phyloP scores from a whole-genome alignment of 257 asterid genomes.

The Fraxinus cuspidata region DNA sequence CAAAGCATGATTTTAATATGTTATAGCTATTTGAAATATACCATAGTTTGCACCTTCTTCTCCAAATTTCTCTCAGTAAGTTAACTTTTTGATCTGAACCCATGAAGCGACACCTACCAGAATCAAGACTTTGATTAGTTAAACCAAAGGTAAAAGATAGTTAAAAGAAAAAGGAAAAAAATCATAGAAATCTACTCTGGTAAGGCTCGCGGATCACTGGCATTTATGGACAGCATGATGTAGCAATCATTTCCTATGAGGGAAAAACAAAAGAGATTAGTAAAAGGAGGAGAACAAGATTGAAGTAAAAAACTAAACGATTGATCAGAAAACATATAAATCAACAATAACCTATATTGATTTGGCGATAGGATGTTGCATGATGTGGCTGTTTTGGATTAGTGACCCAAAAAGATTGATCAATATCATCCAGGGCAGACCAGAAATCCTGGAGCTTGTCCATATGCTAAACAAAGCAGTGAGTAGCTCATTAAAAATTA shows the following conservation, averaged over 20 bases:
- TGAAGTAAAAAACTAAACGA: background rate
- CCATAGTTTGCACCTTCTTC: slow-evolving; percentile 62
- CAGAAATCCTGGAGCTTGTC: slow-evolving; percentile 69
- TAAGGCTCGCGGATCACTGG: slow-evolving; percentile 57
- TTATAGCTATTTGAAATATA: slow-evolving; percentile 25
- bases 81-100: slow-evolving; percentile 56
- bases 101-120: slow-evolving; percentile 73
- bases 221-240: slow-evolving; percentile 49
- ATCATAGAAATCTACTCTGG: slow-evolving; percentile 57
- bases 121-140: slow-evolving; percentile 25
- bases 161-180: slow-evolving; percentile 9
- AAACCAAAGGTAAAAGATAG: slow-evolving; percentile 6
- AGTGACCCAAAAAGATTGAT: slow-evolving; percentile 51
- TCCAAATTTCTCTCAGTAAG: slow-evolving; percentile 53
- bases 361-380: slow-evolving; percentile 64
- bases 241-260: slow-evolving; percentile 61
- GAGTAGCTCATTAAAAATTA: background rate
- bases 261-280: slow-evolving; percentile 14
- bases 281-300: slow-evolving; percentile 11
- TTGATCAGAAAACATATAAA: background rate
- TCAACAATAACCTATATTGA: slow-evolving; percentile 54
- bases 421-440: slow-evolving; percentile 69
- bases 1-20: background rate
- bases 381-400: slow-evolving; percentile 47
- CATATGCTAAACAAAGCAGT: slow-evolving; percentile 52